phyloP scores from a whole-genome alignment of 2,329 filamentous ascomycete species.

The Amauroascus verrucosus region DNA sequence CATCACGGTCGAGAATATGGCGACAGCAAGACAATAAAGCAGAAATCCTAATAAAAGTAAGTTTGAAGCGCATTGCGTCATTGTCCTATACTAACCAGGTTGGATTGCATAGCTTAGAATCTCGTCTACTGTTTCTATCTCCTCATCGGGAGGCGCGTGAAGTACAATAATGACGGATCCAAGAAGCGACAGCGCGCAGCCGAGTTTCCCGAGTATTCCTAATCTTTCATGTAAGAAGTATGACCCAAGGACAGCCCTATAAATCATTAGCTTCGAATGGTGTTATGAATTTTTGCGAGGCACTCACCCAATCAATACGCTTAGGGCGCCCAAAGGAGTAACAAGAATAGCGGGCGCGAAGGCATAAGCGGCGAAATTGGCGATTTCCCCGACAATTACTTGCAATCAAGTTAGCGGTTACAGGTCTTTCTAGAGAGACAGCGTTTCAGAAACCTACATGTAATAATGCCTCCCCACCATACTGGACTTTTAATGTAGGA shows the following conservation, averaged over 20 bases:
- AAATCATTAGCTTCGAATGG: constrained; percentile 14
- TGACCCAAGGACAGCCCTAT: constrained; percentile 75
- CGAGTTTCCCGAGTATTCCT: constrained; percentile 82
- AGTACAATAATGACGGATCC: constrained; percentile 96
- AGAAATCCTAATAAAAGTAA: constrained; percentile 59
- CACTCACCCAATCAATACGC: constrained; percentile 70
- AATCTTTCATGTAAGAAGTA: constrained; percentile 89
- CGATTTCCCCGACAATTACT: constrained; percentile 90
- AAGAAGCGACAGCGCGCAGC: constrained; percentile 90
- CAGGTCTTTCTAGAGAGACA: background rate
- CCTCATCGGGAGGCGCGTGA: constrained; percentile 87
- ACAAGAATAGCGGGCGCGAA: constrained; percentile 98
- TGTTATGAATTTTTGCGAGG: background rate
- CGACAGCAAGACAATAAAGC: constrained; percentile 69
- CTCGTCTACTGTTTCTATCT: constrained; percentile 82
- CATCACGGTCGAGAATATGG: constrained; percentile 80
- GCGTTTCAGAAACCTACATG: constrained; percentile 50
- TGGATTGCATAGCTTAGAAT: constrained; percentile 84
- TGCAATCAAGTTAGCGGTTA: constrained; percentile 10
- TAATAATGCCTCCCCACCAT: constrained; percentile 93
- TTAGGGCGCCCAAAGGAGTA: constrained; percentile 84
- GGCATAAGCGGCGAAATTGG: constrained; percentile 96
- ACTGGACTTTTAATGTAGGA: constrained; percentile 88
- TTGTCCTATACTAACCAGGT: constrained; percentile 55
- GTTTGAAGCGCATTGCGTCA: background rate